These are phyloP conservation scores for Acanthamoeba culbertsoni DNA, from an alignment of 208 protist species.

Conservation along the genomic window DNA sequence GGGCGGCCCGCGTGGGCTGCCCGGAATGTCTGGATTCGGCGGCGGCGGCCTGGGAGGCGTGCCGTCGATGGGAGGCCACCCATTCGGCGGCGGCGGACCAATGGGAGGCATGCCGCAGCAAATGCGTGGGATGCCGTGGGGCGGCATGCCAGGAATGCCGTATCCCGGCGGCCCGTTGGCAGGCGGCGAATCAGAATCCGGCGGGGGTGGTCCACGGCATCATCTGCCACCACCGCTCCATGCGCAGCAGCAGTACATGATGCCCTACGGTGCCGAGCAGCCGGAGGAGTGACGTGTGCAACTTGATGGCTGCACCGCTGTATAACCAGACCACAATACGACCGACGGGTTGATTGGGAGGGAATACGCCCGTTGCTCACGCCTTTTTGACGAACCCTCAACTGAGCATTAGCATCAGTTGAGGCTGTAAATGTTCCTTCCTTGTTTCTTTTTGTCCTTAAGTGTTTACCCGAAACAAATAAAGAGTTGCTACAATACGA, in stretches of 20 bases:
- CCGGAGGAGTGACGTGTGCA: neutral
- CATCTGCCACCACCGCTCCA: slow-evolving; percentile 1
- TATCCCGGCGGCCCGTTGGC: too few relatives aligned
- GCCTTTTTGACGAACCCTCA: too few relatives aligned
- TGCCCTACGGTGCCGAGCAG: neutral
- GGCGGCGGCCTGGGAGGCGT: neutral
- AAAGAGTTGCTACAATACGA: too few relatives aligned
- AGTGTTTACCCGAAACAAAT: too few relatives aligned
- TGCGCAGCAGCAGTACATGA: neutral
- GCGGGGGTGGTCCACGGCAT: neutral
- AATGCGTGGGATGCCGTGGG: neutral
- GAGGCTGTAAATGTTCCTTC: too few relatives aligned
- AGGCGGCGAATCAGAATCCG: neutral
- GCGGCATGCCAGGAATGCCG: neutral
- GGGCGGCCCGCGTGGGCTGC: neutral
- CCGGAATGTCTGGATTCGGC: neutral
- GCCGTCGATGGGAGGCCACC: neutral
- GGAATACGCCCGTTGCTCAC: too few relatives aligned
- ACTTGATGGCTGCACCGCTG: too few relatives aligned
- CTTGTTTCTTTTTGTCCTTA: too few relatives aligned
- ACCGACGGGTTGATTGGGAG: too few relatives aligned
- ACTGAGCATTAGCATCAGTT: too few relatives aligned
- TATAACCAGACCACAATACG: too few relatives aligned
- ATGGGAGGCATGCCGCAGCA: neutral
- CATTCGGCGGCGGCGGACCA: neutral